These are phyloP conservation scores for Begonia peltatifolia DNA, from an alignment of 306 rosid species.

Conservation along the genomic window DNA sequence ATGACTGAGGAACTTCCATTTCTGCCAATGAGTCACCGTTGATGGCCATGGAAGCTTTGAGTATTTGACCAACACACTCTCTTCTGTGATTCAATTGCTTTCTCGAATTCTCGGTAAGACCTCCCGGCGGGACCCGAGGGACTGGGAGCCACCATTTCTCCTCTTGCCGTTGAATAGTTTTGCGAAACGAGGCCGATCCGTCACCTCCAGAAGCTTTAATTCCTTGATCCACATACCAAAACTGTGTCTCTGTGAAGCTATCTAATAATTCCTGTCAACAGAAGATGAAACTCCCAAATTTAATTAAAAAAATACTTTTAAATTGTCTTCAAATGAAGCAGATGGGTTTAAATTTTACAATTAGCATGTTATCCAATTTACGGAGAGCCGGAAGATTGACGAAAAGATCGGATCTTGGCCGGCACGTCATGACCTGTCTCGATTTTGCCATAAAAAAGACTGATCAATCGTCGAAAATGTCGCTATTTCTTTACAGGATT, in stretches of 20 bases:
- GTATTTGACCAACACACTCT: slow-evolving; percentile 66
- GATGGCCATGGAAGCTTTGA: slow-evolving; percentile 83
- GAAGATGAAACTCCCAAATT: background rate
- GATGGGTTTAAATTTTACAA: slow-evolving; percentile 17
- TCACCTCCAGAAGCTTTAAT: slow-evolving; percentile 52
- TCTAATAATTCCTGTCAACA: slow-evolving; percentile 58
- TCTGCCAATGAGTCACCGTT: slow-evolving; percentile 59
- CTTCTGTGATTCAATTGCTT: slow-evolving; percentile 67
- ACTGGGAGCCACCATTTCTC: slow-evolving; percentile 99
- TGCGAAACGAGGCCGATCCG: slow-evolving; percentile 72
- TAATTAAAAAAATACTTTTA: background rate
- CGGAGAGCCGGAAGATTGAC: slow-evolving; percentile 42
- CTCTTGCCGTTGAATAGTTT: slow-evolving; percentile 63
- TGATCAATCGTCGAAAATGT: no score
- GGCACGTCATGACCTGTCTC: slow-evolving; percentile 45
- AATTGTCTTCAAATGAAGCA: background rate
- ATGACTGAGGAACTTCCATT: slow-evolving; percentile 86
- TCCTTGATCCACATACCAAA: slow-evolving; percentile 98
- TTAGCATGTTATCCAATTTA: slow-evolving; percentile 42
- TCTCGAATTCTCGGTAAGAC: slow-evolving; percentile 60
- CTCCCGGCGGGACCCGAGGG: slow-evolving; percentile 71
- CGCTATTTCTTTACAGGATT: no score
- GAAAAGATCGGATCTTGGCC: slow-evolving; percentile 39
- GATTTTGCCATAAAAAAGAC: background rate
- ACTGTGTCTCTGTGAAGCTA: slow-evolving; percentile 45